A percentile compares a stretch with the other conserved stretches of the same genome.
phyloP scores from a whole-genome alignment of 345 rosid species.

The Populus tremula region DNA sequence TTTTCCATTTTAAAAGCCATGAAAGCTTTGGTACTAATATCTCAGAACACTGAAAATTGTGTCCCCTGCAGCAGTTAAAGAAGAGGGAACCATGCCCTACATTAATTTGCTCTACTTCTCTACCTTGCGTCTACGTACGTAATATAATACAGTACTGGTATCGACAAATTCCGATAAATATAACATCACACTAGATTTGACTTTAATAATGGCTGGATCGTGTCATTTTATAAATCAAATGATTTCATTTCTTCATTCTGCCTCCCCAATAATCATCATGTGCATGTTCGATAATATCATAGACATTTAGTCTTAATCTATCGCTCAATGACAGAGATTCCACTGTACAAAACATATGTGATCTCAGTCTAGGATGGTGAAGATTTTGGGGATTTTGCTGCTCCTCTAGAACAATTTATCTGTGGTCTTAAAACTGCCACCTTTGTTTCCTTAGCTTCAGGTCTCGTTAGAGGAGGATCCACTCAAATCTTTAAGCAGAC shows the following conservation, averaged over 20 bases:
- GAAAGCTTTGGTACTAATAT: slow-evolving; percentile 14
- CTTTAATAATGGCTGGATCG: not conserved
- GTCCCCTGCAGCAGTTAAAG: not conserved
- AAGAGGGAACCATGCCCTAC: not conserved
- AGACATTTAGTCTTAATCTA: not conserved
- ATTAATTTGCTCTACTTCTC: not conserved
- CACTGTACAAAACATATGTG: not conserved
- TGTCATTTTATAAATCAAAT: not conserved
- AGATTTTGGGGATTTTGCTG: not conserved
- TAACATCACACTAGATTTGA: not conserved
- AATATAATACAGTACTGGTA: not conserved
- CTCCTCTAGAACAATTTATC: not conserved
- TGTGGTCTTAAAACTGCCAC: slow-evolving; percentile 14
- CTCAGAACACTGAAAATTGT: slow-evolving; percentile 13
- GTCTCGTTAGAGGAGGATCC: not conserved
- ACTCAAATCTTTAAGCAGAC: slow-evolving; percentile 3
- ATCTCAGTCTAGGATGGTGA: not conserved
- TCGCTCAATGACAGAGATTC: not conserved
- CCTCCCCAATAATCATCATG: not conserved
- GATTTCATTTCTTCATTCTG: not conserved
- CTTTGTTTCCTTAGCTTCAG: slow-evolving; percentile 2
- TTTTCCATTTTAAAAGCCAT: slow-evolving; percentile 31
- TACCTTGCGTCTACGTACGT: not conserved
- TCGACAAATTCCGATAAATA: not conserved
- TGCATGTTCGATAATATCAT: not conserved